Evolutionary conservation across 2,329 filamentous ascomycete species (phyloP).

Genomic region (Sporothrix schenckii): DNA sequence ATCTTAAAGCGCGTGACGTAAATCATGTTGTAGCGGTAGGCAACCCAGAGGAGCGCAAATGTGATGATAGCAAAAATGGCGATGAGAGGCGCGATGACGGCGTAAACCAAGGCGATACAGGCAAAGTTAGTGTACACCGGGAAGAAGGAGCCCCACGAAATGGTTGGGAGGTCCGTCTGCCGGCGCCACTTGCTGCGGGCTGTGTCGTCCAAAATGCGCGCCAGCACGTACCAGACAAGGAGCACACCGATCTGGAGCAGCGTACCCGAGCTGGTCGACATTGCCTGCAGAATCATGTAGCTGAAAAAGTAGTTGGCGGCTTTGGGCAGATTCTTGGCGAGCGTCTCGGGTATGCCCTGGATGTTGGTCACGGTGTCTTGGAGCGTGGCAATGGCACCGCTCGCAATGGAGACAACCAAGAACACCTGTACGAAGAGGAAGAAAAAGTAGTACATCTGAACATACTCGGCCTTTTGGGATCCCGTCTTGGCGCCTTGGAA

Average conservation of each 20-base stretch:
- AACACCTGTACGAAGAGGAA: slow-evolving; percentile 97
- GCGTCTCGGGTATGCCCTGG: slow-evolving; percentile 65
- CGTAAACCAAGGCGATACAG: slow-evolving; percentile 88
- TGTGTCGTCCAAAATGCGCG: slow-evolving; percentile 81
- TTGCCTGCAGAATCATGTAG: slow-evolving; percentile 93
- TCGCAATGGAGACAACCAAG: slow-evolving; percentile 84
- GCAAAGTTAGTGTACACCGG: slow-evolving; percentile 96
- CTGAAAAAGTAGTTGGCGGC: slow-evolving; percentile 98
- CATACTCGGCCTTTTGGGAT: slow-evolving; percentile 74
- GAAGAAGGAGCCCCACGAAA: slow-evolving; percentile 93
- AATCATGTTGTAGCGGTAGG: slow-evolving; percentile 94
- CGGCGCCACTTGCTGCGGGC: slow-evolving; percentile 79
- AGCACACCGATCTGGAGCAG: slow-evolving; percentile 82
- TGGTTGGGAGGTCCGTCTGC: slow-evolving; percentile 74
- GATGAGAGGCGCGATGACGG: slow-evolving; percentile 85
- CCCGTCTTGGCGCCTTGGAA: slow-evolving; percentile 83
- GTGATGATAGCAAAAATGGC: slow-evolving; percentile 92
- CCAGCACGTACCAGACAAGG: slow-evolving; percentile 77
- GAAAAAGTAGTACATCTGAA: slow-evolving; percentile 89
- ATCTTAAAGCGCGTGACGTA: slow-evolving; percentile 88
- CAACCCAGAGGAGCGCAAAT: slow-evolving; percentile 88
- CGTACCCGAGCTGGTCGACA: slow-evolving; percentile 87
- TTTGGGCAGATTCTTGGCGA: slow-evolving; percentile 80
- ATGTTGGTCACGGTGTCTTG: slow-evolving; percentile 62
- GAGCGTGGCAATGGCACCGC: slow-evolving; percentile 66